Evolutionary conservation across 2,329 filamentous ascomycete species (phyloP), one percentile per base, ranked within the genome.

Genomic region (Fusarium sp.): DNA sequence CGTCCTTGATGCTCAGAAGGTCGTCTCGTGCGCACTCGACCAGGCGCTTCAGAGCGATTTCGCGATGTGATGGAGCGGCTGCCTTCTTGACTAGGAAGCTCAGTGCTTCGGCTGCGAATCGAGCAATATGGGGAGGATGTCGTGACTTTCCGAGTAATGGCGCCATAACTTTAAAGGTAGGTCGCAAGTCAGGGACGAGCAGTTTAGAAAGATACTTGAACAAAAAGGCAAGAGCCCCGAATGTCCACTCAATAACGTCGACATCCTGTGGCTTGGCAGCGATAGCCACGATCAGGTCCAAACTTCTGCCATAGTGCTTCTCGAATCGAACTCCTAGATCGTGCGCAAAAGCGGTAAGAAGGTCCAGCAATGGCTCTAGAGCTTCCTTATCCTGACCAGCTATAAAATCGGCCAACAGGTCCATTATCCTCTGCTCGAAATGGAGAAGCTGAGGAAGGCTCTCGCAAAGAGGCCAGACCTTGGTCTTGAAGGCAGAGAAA

Each of bases 201-300:
- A 98, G 87, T 70, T 93, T 90, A 4, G 94, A 97, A 8, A 99
- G 88, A 77, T 98, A 98, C 79, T 99, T 99, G 88, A 99, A 98
- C 43, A 98, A 85, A 85, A 97, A 99, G 47, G 96, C 94, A 59
- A 99, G 85, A 73, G 93, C 95, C 15, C 91, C 94, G 81, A 99
- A 99, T 53, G 93, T 95, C 95, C 95, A 98, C 82, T 99, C 96
- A 53, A 98, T 93, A n/a, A 97, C 94, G 69, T 95, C 93, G 27
- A 93, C 90, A 76, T 93, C 91, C 60, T 92, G 87, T 56, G 93
- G 89, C 74, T 89, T 92, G 57, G 90, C 90, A 14, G 94, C 95
- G 70, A 98, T 88, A 18, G 89, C 89, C 42, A 93, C 88, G 58
- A 99, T 89, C 57, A 97, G 84, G 57, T 85, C 87, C 62, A 99